Evolutionary conservation across 169 alveolate species (phyloP), one percentile per base, ranked within the genome.

Genomic region (Besnoitia besnoiti): DNA sequence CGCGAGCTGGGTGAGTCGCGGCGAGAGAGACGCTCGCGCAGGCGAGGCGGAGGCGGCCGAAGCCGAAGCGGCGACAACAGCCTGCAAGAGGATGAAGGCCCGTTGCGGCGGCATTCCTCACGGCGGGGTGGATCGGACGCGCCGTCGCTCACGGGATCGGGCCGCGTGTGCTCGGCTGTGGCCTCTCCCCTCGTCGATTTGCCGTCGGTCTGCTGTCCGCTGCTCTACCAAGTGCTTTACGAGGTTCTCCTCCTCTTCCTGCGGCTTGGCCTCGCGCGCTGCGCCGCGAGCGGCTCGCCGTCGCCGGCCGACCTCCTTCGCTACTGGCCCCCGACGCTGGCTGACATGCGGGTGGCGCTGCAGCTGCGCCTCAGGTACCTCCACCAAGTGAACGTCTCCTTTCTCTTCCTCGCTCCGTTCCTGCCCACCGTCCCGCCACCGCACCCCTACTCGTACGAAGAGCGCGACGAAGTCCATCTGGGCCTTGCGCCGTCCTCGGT

Each of bases 241-340:
- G 87, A 77, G 30, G 40, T 77, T 44, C 87, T 77, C 30, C 59
- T 77, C 14, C n/a, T 35, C 39, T 77, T 77, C 30, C 55, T 77
- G 16, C 59, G 55, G 59, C 16, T 27, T 27, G 87, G 44, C 12
- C 61, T 77, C 42, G 40, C 33, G 55, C 87, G 40, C 1, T 37
- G 59, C 33, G 87, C 8, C 35, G 59, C 87, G 33, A 4, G 44
- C 24, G 59, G 59, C 21, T 24, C 87, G 21, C 12, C 80, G 19
- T 21, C 87, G 3, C 16, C 87, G 3, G 39, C 39, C 27, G 59
- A 39, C 12, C 59, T 77, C 19, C 59, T 77, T 19, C 87, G 49
- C 44, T 42, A 40, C 24, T 77, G 87, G 87, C 87, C 87, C 7
- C 87, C 87, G 40, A 77, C 87, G 3, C 33, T 77, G 59, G 87